Evolutionary conservation across 306 rosid species (phyloP), one percentile per base, ranked within the genome.

Genomic region (Quercus ilex): DNA sequence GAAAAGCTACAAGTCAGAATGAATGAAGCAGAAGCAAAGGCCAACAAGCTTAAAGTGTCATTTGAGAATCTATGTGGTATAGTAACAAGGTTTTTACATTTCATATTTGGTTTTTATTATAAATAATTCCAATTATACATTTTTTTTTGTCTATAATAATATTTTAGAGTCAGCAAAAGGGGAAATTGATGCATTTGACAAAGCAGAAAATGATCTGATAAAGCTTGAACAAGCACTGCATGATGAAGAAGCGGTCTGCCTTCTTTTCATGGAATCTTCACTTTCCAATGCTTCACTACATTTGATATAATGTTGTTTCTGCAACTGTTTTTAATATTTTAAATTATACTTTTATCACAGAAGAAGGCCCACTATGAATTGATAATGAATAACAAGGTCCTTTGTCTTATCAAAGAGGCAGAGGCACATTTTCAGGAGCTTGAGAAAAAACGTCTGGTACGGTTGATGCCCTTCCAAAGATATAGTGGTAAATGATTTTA

Each of bases 31-130:
- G 88, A 83, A 35, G 81, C 80, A 25, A 86, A 86, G 62, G 89
- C 88, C 33, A 80, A 79, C 55, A 83, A 84, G 70, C 92, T 91
- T 46, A 91, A 84, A 89, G 83, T 23, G 68, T 77, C 90, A 79
- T 90, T 90, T 86, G 90, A 89, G 64, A 80, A 84, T 82, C 91
- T 94, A 10, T 83, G 91, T 81, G 92, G 99, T 94, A 84, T 82
- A 87, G 52, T 75, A 30, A 65, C 38, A 35, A 59, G 52, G 56
- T 55, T 85, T 78, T 69, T 55, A 55, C 57, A 52, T 73, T 71
- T 77, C 76, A 30, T 73, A 18, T 59, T 38, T 26, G 55, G 80
- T 76, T 71, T 84, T 76, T 71, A 23, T 72, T 74, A 33, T 82
- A 56, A 56, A 59, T 23, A 31, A 72, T 15, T 74, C 11, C 52